Evolutionary conservation across 768 basidiomycete species (phyloP), one percentile per base, ranked within the genome.

Genomic region (Amanita molliuscula): DNA sequence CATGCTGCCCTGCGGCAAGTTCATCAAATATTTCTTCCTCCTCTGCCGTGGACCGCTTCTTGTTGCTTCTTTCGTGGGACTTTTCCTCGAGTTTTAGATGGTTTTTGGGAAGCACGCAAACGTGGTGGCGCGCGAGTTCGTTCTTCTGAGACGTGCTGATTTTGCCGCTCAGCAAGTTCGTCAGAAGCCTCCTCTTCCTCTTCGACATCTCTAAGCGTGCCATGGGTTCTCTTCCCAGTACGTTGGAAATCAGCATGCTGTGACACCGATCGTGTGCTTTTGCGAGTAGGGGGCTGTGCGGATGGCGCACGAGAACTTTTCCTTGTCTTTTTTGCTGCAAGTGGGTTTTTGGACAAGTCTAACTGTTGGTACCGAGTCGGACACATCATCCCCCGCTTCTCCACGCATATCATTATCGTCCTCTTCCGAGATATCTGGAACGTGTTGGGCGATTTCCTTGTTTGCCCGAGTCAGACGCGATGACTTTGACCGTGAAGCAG

Each of bases 161-260:
- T 37, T 13, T n/a, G 10, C 25, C 37, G 15, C 28, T 49, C 43
- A 6, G 44, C 34, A 33, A 36, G 10, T 38, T 36, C 50, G 10
- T 52, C 53, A 31, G 31, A 43, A 20, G n/a, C 36, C 23, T 29
- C 46, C 8, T 52, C 53, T 2, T 57, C 57, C 2, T 60, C 58
- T 18, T 62, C 62, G 15, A 56, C 58, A 8, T 61, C 62, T 16
- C 58, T 59, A 43, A 62, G 47, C 15, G 37, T 16, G 4, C 31
- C 28, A 33, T 43, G 37, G 13, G 41, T 43, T 33, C 38, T 41
- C n/a, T 20, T 29, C 15, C 40, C 6, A 15, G 48, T 4, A 26
- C 26, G 46, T 16, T 16, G 45, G 15, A 9, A 11, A 15, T 47
- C 13, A 21, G 25, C 59, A 48, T 67, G 61, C 38, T 41, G 29